These are phyloP conservation scores for Nigrospora oryzae DNA, from an alignment of 2,329 filamentous ascomycete species.

Conservation along the genomic window DNA sequence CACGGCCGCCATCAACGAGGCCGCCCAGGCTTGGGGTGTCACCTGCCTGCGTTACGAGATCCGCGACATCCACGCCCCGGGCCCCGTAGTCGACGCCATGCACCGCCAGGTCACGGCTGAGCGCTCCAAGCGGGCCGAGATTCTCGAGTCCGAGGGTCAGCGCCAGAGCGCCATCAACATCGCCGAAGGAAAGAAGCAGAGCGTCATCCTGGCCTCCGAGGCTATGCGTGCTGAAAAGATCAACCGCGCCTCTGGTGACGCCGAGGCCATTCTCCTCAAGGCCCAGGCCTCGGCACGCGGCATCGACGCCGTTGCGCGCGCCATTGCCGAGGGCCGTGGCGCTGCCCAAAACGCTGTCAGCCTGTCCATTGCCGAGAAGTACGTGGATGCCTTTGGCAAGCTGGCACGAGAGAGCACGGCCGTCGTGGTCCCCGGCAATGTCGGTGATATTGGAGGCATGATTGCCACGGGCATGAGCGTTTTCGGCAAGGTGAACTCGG, in stretches of 20 bases:
- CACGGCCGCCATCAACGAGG: constrained; percentile 97
- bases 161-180: constrained; percentile 98
- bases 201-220: constrained; percentile 91
- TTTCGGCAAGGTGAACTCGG: constrained; percentile 84
- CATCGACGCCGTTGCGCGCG: constrained; percentile 75
- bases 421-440: constrained; percentile 91
- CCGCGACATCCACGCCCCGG: constrained; percentile 92
- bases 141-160: constrained; percentile 94
- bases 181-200: constrained; percentile 94
- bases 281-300: constrained; percentile 79
- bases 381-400: constrained; percentile 89
- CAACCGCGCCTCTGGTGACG: constrained; percentile 86
- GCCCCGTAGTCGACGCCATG: constrained; percentile 92
- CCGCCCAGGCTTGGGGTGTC: constrained; percentile 93
- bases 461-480: constrained; percentile 93
- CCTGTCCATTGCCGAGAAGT: constrained; percentile 89
- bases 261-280: constrained; percentile 83
- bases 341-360: constrained; percentile 79
- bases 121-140: constrained; percentile 94
- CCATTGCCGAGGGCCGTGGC: constrained; percentile 64
- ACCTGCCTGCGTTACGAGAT: constrained; percentile 97
- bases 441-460: constrained; percentile 93
- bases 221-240: constrained; percentile 84
- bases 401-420: constrained; percentile 93
- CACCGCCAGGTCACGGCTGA: constrained; percentile 96